These are phyloP conservation scores for Xylaria cubensis DNA, from an alignment of 495 filamentous ascomycete species.

Conservation along the genomic window DNA sequence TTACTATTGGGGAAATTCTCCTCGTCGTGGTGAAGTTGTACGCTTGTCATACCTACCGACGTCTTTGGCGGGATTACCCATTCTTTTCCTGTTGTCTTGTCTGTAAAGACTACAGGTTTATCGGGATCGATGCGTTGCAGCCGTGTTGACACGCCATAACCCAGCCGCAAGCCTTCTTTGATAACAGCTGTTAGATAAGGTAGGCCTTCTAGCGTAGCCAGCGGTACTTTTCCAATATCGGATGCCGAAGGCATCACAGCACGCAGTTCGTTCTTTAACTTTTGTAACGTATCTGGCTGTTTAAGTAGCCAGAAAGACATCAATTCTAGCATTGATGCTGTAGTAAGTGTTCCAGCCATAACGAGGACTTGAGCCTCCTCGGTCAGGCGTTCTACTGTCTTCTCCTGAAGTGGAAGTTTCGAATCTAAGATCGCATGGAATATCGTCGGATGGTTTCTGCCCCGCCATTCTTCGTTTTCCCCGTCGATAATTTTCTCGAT, in stretches of 20 bases:
- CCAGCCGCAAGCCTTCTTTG: conserved; percentile 52
- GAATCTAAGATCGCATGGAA: conserved; percentile 52
- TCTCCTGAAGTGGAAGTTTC: conserved; percentile 45
- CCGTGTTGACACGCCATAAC: conserved; percentile 46
- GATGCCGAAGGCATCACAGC: conserved; percentile 30
- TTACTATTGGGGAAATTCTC: conserved; percentile 49
- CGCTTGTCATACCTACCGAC: conserved; percentile 51
- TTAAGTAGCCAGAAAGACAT: conserved; percentile 49
- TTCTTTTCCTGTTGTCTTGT: conserved; percentile 38
- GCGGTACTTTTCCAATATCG: background rate
- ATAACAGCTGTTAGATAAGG: conserved; percentile 53
- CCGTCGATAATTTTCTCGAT: conserved; percentile 6
- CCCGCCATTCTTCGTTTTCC: conserved; percentile 16
- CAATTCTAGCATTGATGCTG: conserved; percentile 45
- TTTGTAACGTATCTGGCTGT: conserved; percentile 39
- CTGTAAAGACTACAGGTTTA: conserved; percentile 48
- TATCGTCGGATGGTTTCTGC: conserved; percentile 41
- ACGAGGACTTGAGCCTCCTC: conserved; percentile 54
- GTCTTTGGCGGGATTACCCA: conserved; percentile 39
- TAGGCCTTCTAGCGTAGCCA: conserved; percentile 46
- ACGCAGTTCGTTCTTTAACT: conserved; percentile 45
- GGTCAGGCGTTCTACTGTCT: conserved; percentile 41
- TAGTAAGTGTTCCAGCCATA: conserved; percentile 56
- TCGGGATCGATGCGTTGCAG: conserved; percentile 37
- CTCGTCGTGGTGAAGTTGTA: conserved; percentile 50